Base-by-base conservation (phyloP, 2,329 filamentous ascomycete genomes). In the Curvularia eragrostidis region DNA sequence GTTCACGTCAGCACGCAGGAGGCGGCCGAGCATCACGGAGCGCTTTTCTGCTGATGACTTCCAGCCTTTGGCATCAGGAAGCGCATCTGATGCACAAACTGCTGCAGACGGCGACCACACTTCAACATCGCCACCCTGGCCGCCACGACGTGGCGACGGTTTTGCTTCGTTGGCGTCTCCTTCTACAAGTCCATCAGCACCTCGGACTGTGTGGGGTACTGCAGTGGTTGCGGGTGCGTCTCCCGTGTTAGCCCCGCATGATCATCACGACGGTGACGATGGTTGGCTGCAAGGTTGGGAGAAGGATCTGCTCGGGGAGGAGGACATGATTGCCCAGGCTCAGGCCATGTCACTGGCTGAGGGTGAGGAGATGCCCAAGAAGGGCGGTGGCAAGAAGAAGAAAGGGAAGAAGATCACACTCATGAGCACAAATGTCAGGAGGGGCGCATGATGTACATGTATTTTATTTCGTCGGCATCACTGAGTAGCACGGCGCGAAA, bases 191-290 rank as follows among this genome's bases (percentile, higher is more conserved):
- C 93, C 93, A 0, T 88, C 87, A 6, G 86, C 87, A 0, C 82
- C 85, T 39, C 88, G 87, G 61, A 98, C 94, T 0, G 91, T 98
- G 0, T 98, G 94, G 94, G 94, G 94, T n/a, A 98, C 94, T 0
- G 83, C 85, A 3, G 87, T 85, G 0, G 79, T 96, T 2, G 71
- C 80, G 24, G 60, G 87, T 0, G 79, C 79, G 0, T 88, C 86
- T 3, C 86, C 88, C 1, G 83, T 85, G 10, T 68, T 87, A 26
- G 77, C 77, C 26, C 76, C 77, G 3, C 76, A 78, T 38, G 68
- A 77, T 53, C 69, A 76, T 6, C 73, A 73, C 58, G 62, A 67
- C 8, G 78, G 76, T 2, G 87, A 93, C 61, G 93, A 97, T 73
- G 94, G 93, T 0, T 97, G 93, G 93, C 80, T 94, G 15, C 88